Percentiles rank a stretch among this genome's conserved stretches.
These are phyloP conservation scores for Parmelia sp. DNA, from an alignment of 495 filamentous ascomycete genomes.

Conservation along the genomic window DNA sequence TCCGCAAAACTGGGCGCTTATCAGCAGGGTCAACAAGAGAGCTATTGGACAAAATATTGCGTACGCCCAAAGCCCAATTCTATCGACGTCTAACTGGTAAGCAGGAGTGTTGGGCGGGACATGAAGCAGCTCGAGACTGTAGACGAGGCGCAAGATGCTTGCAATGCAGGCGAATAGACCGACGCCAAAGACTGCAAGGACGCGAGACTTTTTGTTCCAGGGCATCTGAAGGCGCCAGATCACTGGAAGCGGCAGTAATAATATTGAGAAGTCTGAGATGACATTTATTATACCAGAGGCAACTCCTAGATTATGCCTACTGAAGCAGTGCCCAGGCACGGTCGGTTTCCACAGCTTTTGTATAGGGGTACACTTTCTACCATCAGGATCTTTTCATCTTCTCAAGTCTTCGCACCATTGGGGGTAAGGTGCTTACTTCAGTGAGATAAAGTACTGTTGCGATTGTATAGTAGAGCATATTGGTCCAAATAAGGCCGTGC, in stretches of 20 bases:
- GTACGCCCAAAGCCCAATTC: slow-evolving; percentile 1
- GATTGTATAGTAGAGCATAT: neutral
- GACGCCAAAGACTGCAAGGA: slow-evolving; percentile 9
- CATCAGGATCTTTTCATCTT: neutral
- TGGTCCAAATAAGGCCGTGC: neutral
- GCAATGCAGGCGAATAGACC: slow-evolving; percentile 2
- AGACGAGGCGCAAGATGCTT: slow-evolving; percentile 1
- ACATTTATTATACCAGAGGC: slow-evolving; percentile 29
- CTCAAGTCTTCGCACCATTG: neutral
- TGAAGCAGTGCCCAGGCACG: neutral
- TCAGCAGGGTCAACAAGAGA: neutral
- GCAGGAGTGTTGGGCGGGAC: neutral
- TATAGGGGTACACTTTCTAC: neutral
- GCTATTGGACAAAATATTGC: neutral
- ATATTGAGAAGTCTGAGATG: slow-evolving; percentile 30
- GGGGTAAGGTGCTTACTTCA: neutral
- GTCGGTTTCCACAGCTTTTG: neutral
- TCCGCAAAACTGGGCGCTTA: neutral
- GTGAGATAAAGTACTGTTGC: neutral
- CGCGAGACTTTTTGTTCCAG: slow-evolving; percentile 1
- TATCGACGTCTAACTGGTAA: neutral
- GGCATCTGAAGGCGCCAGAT: slow-evolving; percentile 25
- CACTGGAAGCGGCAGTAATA: slow-evolving; percentile 27
- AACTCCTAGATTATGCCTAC: neutral
- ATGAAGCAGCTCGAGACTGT: neutral